Conservation (phyloP, 148 eudicot genomes). For the Cornus suecica region DNA sequence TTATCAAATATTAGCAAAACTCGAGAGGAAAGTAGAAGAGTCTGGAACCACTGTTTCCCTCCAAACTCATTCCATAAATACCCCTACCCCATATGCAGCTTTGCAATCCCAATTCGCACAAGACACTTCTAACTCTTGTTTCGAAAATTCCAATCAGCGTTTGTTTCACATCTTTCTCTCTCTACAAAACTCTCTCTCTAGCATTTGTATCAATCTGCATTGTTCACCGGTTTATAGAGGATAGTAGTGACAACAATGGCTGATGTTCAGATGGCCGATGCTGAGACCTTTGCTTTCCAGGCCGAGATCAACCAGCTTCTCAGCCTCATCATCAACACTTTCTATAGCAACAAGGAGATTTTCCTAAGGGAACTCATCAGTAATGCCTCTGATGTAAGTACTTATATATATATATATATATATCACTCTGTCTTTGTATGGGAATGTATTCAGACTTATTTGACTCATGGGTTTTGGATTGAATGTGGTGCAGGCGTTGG, state of each 20-base stretch:
- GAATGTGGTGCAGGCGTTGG: constrained; percentile 52
- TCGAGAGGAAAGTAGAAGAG: background rate
- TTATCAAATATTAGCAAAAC: background rate
- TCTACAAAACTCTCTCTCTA: too few relatives aligned
- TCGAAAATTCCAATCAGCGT: background rate
- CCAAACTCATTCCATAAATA: background rate
- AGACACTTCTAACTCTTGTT: background rate
- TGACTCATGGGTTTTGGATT: background rate
- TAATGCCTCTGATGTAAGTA: constrained; percentile 68
- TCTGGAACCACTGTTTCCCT: background rate
- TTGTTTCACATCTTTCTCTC: background rate
- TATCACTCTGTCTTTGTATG: background rate
- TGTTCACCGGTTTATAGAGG: background rate
- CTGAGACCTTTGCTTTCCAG: constrained; percentile 89
- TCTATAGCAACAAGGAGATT: constrained; percentile 94
- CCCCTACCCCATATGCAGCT: background rate
- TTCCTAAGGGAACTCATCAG: constrained; percentile 82
- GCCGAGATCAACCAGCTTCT: constrained; percentile 84
- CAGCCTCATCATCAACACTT: constrained; percentile 85
- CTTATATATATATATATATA: background rate
- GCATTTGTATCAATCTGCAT: too few relatives aligned
- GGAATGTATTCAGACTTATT: background rate
- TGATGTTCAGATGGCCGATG: constrained; percentile 63
- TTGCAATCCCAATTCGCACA: background rate
- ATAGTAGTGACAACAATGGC: constrained; percentile 44